Evolutionary conservation across 2,329 filamentous ascomycete species (phyloP).

Genomic region (Lomentospora prolificans): DNA sequence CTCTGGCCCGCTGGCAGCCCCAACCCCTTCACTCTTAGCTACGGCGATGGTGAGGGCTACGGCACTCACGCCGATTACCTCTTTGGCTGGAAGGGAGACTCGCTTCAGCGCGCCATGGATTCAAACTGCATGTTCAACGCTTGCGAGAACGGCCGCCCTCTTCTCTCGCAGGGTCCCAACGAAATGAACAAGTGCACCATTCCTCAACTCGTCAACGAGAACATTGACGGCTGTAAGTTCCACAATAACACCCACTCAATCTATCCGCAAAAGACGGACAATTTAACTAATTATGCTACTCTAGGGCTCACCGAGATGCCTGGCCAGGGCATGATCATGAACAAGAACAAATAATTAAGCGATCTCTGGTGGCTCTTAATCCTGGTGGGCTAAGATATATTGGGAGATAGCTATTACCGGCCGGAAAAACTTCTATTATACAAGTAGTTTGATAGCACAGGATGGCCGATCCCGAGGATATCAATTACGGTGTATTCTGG

Average conservation of each 20-base stretch:
- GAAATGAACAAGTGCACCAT: conserved; percentile 6
- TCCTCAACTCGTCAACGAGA: conserved; percentile 34
- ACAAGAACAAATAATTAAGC: conserved; percentile 2
- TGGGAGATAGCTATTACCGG: no score
- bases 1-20: conserved; percentile 17
- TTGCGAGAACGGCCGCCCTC: conserved; percentile 21
- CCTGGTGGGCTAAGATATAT: no score
- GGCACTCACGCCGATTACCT: conserved; percentile 30
- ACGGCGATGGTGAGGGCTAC: conserved; percentile 22
- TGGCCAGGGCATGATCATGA: conserved; percentile 2
- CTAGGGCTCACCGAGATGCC: conserved; percentile 8
- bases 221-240: conserved; percentile 33
- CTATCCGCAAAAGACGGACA: no score
- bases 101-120: conserved; percentile 20
- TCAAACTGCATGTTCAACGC: conserved; percentile 45
- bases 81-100: conserved; percentile 26
- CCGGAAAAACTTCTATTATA: background rate
- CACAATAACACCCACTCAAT: no score
- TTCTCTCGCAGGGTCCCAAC: conserved; percentile 2
- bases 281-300: background rate
- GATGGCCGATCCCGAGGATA: background rate
- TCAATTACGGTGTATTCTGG: background rate
- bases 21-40: conserved; percentile 20
- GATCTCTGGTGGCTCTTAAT: no score
- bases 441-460: background rate